These are phyloP conservation scores for Artemisia annua DNA, from an alignment of 129 eudicot genomes.

Conservation along the genomic window DNA sequence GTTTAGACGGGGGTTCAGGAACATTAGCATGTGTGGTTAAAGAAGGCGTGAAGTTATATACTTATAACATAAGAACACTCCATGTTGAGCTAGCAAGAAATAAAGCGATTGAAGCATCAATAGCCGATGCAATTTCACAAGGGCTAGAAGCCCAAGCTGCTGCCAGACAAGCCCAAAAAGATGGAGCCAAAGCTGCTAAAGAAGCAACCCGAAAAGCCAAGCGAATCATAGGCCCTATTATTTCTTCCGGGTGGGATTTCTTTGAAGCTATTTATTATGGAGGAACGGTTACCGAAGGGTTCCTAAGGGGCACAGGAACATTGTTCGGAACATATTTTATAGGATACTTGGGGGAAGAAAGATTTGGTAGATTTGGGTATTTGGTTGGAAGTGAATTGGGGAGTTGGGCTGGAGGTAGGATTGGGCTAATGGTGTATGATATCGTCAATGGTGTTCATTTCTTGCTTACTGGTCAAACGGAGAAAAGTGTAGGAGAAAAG, in stretches of 20 bases:
- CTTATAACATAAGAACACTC: constrained; percentile 58
- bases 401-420: constrained; percentile 92
- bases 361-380: constrained; percentile 82
- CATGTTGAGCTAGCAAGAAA: constrained; percentile 73
- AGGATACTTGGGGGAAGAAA: constrained; percentile 72
- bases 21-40: constrained; percentile 78
- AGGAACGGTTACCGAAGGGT: constrained; percentile 76
- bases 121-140: constrained; percentile 64
- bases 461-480: constrained; percentile 48
- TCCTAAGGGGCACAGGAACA: constrained; percentile 83
- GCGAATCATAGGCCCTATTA: constrained; percentile 81
- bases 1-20: constrained; percentile 83
- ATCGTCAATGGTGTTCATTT: constrained; percentile 58
- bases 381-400: constrained; percentile 86
- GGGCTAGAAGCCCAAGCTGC: constrained; percentile 67
- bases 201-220: constrained; percentile 68
- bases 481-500: constrained; percentile 16
- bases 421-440: constrained; percentile 90
- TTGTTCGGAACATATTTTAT: constrained; percentile 65
- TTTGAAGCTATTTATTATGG: constrained; percentile 85
- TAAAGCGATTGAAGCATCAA: constrained; percentile 57
- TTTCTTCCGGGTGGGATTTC: constrained; percentile 93
- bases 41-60: constrained; percentile 76
- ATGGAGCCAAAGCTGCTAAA: constrained; percentile 87
- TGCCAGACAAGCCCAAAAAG: constrained; percentile 68